Evolutionary conservation across 2,329 filamentous ascomycete genomes (phyloP), one percentile per base, ranked within the genome.

Genomic region (Claviceps sorghi): DNA sequence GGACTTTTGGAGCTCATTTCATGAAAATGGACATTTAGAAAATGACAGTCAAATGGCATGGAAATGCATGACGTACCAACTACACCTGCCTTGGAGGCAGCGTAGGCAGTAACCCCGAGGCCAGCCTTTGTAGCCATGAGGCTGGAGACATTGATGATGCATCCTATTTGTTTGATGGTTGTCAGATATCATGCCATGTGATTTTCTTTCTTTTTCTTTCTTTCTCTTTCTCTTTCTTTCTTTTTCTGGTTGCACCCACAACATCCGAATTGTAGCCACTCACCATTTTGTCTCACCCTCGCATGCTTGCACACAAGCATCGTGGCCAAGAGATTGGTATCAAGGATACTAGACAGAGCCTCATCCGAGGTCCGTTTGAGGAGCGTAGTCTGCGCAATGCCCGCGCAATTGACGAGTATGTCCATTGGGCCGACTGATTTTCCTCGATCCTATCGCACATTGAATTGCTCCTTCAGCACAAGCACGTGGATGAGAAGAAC

Each of bases 81-180:
- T 1, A 95, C 69, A 2, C 87, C 88, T 5, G 88, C 87, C 64
- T 95, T 95, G 44, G 83, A 83, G 8, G 87, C 86, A 6, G 84
- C 82, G 63, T 93, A 93, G 0, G 82, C 78, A 4, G 83, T 78
- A 13, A 84, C 82, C 7, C 89, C 89, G 2, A 72, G 72, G 1
- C 83, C 85, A 0, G 82, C 84, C 53, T 83, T 82, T 1, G 75
- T 62, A 0, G 82, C 88, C 46, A 95, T 75, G 32, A 94, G 70
- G 48, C 86, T 91, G 1, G 86, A 82, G 22, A 95, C 71, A 62
- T 95, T 95, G 65, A 95, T 82, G 55, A 95, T 89, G 61, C 80
- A 86, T 8, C 75, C 78, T 78, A 46, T 41, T 46, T 29, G 45
- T 17, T 17, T 26, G 22, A 32, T 15, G 26, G n/a, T 15, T 30